Evolutionary conservation across 1,284 basidiomycete genomes (phyloP).

Genomic region (Fomitopsis pinicola): DNA sequence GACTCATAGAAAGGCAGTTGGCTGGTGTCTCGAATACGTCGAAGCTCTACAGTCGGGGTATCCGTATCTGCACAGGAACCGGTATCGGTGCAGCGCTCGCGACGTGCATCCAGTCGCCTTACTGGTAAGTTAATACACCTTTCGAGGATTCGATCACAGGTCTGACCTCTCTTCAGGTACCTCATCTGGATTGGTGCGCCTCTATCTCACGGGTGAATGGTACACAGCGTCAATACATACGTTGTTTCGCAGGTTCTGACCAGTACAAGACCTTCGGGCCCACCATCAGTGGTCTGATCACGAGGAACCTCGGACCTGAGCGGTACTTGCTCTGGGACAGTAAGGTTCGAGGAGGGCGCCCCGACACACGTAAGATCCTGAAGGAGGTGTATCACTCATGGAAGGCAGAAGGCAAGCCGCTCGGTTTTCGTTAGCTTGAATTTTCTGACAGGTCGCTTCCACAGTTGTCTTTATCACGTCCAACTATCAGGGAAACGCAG

Average conservation of each 20-base stretch:
- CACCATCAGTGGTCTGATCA: constrained; percentile 66
- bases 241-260: constrained; percentile 50
- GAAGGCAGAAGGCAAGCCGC: constrained; percentile 61
- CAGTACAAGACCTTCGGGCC: constrained; percentile 77
- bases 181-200: constrained; percentile 70
- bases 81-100: constrained; percentile 74
- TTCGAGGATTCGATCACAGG: too few species aligned
- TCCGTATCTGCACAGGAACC: constrained; percentile 75
- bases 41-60: constrained; percentile 66
- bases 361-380: constrained; percentile 72
- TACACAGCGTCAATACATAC: background rate
- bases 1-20: constrained; percentile 38
- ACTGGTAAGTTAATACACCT: constrained; percentile 48
- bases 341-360: constrained; percentile 63
- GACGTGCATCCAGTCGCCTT: constrained; percentile 65
- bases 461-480: constrained; percentile 76
- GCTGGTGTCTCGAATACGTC: constrained; percentile 80
- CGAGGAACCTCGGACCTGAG: constrained; percentile 61
- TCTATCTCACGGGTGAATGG: background rate
- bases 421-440: background rate
- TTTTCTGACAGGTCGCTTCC: background rate
- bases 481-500: constrained; percentile 66
- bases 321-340: constrained; percentile 71
- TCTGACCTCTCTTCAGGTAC: constrained; percentile 41
- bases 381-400: constrained; percentile 62